Base-by-base conservation (phyloP, 2,329 filamentous ascomycete species). In the Furcasterigmium sp. region DNA sequence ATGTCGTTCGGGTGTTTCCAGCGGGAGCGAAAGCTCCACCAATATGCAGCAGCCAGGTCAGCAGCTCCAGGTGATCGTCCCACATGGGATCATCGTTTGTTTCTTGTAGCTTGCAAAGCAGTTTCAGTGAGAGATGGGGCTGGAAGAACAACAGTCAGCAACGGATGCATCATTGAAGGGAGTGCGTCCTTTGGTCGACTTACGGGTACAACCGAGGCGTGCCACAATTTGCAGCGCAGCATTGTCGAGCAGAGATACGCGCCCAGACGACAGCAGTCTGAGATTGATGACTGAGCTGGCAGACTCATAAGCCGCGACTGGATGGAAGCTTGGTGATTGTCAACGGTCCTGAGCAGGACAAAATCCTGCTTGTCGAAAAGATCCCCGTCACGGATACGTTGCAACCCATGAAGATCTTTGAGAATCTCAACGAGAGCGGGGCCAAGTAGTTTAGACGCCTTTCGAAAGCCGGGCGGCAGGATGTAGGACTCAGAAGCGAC, bases 271-370 rank as follows among this genome's bases (percentile, higher is more conserved):
- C 62, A 68, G 43, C 60, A 67, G 3, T 61, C 56, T 2, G 50
- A 43, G 5, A 65, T 17, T 2, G 51, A 32, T 0, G 53, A 61
- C 0, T 13, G 3, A 9, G 48, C 50, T 5, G 47, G 45, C 3
- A 67, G 46, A 8, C 39, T 35, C 3, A 53, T 53, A 0, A 70
- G 51, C 25, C 65, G 56, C 0, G 67, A 70, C 29, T 70, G 67
- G 11, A 70, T 64, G 3, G 61, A 70, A 30, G 67, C 68, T 28
- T 56, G 57, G 8, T 69, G 67, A 26, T 65, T 65, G 30, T 70
- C 56, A 19, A 71, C 58, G 8, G 49, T 46, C 32, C 56, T 46
- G 48, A 68, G 62, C 3, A 50, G 46, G 1, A 58, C 37, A 0
- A 40, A 38, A 28, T 63, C 55, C 2, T 50, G 48, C 0, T 5